Evolutionary conservation across 495 filamentous ascomycete genomes (phyloP), one percentile per base, ranked within the genome.

Genomic region (Chaetomium tenue): DNA sequence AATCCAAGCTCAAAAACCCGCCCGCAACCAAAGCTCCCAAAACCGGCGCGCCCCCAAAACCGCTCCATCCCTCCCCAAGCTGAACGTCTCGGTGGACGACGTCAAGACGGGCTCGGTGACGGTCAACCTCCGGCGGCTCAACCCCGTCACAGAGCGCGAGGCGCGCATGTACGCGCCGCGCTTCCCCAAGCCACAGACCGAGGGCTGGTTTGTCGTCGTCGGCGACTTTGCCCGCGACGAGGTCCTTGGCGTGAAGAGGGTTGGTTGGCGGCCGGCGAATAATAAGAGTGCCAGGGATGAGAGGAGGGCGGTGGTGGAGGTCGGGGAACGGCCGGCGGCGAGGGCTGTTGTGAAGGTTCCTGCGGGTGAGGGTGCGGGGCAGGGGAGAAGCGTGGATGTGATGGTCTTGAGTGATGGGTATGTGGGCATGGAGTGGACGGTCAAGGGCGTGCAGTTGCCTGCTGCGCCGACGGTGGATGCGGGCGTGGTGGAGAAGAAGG

Each of bases 151-250:
- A 0, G 83, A 86, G 66, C 74, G 81, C 18, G 88, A 89, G 22
- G 88, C 82, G 68, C 82, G 87, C 40, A 88, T 96, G 64, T 96
- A 87, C 66, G 91, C 94, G 0, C 93, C 94, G 11, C 82, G 83
- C 5, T 98, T 94, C 77, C 95, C 94, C 0, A 98, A 98, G 76
- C 87, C 91, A 25, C 94, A 98, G 74, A 92, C 90, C 0, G 94
- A 98, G 74, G 93, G 95, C 1, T 98, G 86, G 84, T 97, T 98
- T 74, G 83, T 93, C 8, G 63, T 98, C 46, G 81, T 96, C 0
- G 83, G 84, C 5, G 86, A 91, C 65, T 75, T 82, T 1, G 75
- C 74, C 13, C 78, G 72, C 11, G 92, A 93, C 64, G 92, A 96
- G 65, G 79, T 98, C 6, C 68, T 96, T 7, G 93, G 89, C 2